These are phyloP conservation scores for Musa troglodytarum DNA, from an alignment of 176 grass and related monocot species.

Conservation along the genomic window DNA sequence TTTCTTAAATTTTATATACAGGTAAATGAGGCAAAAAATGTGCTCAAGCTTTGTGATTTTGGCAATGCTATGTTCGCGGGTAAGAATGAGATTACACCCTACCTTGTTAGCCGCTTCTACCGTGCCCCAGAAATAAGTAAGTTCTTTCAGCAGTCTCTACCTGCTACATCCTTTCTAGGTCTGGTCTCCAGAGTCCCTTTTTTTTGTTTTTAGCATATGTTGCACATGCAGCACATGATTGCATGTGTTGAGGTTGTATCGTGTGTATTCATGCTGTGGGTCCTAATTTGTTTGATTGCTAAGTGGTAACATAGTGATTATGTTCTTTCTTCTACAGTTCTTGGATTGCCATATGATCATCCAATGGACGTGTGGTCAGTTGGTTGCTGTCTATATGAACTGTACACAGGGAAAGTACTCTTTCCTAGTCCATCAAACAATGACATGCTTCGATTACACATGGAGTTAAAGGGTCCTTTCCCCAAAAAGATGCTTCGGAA, in stretches of 20 bases:
- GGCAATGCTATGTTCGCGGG: conserved; percentile 99
- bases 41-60: conserved; percentile 96
- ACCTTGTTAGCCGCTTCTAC: conserved; percentile 98
- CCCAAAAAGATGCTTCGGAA: conserved; percentile 98
- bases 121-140: conserved; percentile 98
- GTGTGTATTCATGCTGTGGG: background rate
- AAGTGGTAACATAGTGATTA: background rate
- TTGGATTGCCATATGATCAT: conserved; percentile 92
- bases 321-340: conserved; percentile 49
- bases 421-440: conserved; percentile 95
- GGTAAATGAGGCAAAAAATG: conserved; percentile 99
- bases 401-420: conserved; percentile 90
- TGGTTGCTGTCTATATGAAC: conserved; percentile 94
- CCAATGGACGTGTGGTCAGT: conserved; percentile 96
- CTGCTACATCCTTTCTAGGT: background rate
- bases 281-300: background rate
- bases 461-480: conserved; percentile 94
- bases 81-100: conserved; percentile 97
- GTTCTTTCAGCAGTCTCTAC: conserved; percentile 27
- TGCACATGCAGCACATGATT: background rate
- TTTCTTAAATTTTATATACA: conserved; percentile 14
- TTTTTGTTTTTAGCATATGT: background rate
- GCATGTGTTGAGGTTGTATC: background rate
- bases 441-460: conserved; percentile 93
- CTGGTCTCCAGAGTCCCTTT: too few relatives aligned